A percentile compares a stretch with the other conserved stretches of the same genome.
Conservation (phyloP, 345 rosid genomes). For the Populus euphratica region DNA sequence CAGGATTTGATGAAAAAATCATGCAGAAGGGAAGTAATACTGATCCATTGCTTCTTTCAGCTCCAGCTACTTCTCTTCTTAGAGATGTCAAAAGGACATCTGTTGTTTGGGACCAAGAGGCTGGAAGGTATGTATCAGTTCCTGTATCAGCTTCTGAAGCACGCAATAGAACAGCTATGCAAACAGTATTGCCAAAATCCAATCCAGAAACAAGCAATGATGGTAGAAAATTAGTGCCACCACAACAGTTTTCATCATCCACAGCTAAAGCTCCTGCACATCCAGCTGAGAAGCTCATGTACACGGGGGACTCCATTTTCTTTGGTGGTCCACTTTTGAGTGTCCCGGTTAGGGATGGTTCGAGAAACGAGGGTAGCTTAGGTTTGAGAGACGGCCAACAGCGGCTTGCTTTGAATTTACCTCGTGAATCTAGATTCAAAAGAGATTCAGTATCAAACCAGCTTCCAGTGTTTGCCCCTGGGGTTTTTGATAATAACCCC, state of each 20-base stretch:
- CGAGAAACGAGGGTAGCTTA: conserved; percentile 48
- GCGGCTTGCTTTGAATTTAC: conserved; percentile 52
- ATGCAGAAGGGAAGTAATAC: conserved; percentile 49
- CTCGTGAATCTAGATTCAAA: conserved; percentile 79
- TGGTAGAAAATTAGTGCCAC: conserved; percentile 38
- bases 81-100: conserved; percentile 86
- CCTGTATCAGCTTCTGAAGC: conserved; percentile 70
- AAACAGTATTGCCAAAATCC: conserved; percentile 36
- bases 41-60: conserved; percentile 60
- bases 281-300: conserved; percentile 68
- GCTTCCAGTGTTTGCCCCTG: conserved; percentile 88
- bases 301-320: conserved; percentile 94
- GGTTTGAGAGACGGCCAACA: conserved; percentile 57
- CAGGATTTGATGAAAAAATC: conserved; percentile 56
- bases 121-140: conserved; percentile 82
- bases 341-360: conserved; percentile 51
- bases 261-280: conserved; percentile 39
- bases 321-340: conserved; percentile 88
- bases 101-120: conserved; percentile 93
- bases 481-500: conserved; percentile 40
- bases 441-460: conserved; percentile 83
- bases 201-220: conserved; percentile 39
- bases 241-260: conserved; percentile 48
- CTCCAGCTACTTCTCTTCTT: conserved; percentile 76
- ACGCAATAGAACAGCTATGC: conserved; percentile 48